Percentiles rank a stretch among this genome's conserved stretches.
phyloP scores from a whole-genome alignment of 306 rosid genomes.

The Glycyrrhiza uralensis region DNA sequence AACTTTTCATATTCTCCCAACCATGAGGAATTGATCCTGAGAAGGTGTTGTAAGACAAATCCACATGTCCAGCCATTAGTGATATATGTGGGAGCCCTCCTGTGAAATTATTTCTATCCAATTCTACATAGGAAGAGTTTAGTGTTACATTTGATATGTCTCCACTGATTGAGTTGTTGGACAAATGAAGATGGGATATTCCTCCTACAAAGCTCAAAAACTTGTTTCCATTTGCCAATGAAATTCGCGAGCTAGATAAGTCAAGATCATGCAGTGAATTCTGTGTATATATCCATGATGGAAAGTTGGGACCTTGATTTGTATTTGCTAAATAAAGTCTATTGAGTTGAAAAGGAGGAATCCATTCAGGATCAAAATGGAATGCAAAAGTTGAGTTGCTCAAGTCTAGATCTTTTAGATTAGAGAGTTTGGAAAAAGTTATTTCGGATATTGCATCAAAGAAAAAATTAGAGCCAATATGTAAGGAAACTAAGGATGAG shows the following conservation, averaged over 20 bases:
- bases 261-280: neutral
- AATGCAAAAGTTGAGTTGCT: neutral
- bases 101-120: neutral
- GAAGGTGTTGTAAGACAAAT: neutral
- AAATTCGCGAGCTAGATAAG: neutral
- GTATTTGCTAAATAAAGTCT: neutral
- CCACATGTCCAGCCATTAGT: no score
- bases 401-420: neutral
- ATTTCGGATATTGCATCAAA: neutral
- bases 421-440: neutral
- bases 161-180: neutral
- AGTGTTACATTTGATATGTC: neutral
- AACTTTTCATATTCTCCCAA: neutral
- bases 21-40: neutral
- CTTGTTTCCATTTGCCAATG: neutral
- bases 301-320: slow-evolving; percentile 1
- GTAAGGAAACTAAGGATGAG: neutral
- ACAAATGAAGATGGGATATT: neutral
- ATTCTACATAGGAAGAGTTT: fast-evolving
- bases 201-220: neutral
- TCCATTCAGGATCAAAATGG: neutral
- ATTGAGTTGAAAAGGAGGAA: neutral
- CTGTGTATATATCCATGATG: slow-evolving; percentile 5
- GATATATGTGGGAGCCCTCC: neutral
- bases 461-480: neutral